Conservation (phyloP, 306 rosid genomes). For the Sphenostylis stenocarpa region DNA sequence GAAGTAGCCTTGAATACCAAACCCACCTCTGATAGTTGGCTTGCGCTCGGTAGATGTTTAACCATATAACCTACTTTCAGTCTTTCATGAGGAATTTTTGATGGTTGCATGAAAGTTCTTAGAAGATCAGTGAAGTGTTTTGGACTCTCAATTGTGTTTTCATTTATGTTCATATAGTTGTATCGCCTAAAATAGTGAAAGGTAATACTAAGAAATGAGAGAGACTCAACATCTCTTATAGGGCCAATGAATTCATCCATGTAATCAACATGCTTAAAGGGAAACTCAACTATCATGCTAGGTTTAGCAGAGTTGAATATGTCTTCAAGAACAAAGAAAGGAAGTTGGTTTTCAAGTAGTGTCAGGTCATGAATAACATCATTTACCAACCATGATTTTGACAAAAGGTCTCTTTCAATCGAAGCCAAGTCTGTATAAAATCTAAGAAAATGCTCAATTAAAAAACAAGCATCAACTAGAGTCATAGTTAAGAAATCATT, state of each 20-base stretch:
- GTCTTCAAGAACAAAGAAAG: not conserved
- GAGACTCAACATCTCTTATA: not conserved
- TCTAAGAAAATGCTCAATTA: conserved; percentile 24
- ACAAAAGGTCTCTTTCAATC: not conserved
- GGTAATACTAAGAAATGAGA: not conserved
- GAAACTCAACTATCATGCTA: not conserved
- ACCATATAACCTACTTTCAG: not conserved
- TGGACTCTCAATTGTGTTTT: not conserved
- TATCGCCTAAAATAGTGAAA: not conserved
- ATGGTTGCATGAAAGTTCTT: not conserved
- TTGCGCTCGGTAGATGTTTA: not conserved
- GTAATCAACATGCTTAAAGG: not conserved
- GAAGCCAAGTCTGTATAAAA: not conserved
- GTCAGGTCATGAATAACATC: not conserved
- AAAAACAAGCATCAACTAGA: conserved; percentile 26
- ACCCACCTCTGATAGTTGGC: conserved; percentile 36
- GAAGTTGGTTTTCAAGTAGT: not conserved
- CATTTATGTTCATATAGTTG: not conserved
- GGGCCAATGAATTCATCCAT: not conserved
- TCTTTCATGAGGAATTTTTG: not conserved
- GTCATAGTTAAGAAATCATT: conserved; percentile 21
- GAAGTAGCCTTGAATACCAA: not conserved
- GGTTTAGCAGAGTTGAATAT: not conserved
- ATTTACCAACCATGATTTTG: not conserved
- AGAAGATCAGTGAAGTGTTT: not conserved